Conservation (phyloP, 179 eudicot species). For the Vitellaria paradoxa region DNA sequence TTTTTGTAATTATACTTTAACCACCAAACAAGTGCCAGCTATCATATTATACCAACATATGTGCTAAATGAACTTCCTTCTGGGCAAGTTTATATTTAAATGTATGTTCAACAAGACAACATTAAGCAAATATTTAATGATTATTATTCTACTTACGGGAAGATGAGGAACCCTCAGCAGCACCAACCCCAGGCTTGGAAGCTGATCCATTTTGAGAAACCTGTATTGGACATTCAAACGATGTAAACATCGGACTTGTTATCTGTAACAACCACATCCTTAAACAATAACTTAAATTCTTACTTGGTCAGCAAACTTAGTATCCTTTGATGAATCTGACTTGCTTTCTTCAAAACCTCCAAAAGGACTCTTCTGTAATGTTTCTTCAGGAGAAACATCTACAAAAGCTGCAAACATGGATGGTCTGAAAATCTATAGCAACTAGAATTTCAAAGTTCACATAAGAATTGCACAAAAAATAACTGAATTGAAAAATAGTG, state of each 20-base stretch:
- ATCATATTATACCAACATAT: background rate
- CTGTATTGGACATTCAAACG: constrained; percentile 32
- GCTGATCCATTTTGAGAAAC: constrained; percentile 72
- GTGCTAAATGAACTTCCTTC: background rate
- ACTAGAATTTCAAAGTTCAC: background rate
- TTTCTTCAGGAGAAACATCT: constrained; percentile 87
- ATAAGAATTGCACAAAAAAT: background rate
- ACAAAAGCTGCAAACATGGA: constrained; percentile 61
- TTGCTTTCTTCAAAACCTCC: constrained; percentile 48
- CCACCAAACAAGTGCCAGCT: background rate
- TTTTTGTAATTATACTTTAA: too few relatives aligned
- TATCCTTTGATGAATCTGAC: constrained; percentile 35
- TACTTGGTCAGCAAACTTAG: constrained; percentile 43
- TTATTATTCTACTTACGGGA: constrained; percentile 39
- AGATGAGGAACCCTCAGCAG: constrained; percentile 46
- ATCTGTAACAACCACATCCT: background rate
- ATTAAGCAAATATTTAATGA: background rate
- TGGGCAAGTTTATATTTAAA: background rate
- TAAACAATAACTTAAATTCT: constrained; percentile 14
- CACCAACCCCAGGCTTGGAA: constrained; percentile 30
- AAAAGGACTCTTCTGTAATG: constrained; percentile 57
- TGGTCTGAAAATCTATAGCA: constrained; percentile 4
- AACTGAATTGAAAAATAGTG: background rate
- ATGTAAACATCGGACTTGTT: background rate
- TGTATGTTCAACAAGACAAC: background rate